A percentile compares a stretch with the other conserved stretches of the same genome.
These are phyloP conservation scores for Pelargonium citronellum DNA, from an alignment of 441 rosid species.

Conservation along the genomic window DNA sequence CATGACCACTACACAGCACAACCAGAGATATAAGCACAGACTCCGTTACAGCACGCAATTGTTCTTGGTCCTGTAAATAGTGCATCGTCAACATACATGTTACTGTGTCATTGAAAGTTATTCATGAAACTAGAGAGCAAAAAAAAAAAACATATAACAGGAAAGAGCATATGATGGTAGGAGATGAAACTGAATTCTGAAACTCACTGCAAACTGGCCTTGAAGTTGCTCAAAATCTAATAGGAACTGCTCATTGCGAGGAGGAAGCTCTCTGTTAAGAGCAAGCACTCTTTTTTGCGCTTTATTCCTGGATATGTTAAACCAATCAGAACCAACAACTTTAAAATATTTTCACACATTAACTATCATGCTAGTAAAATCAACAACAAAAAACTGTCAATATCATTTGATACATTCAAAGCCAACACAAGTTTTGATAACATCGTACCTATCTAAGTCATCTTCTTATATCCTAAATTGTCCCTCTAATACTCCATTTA, in stretches of 20 bases:
- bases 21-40: conserved; percentile 74
- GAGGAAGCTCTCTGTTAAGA: conserved; percentile 72
- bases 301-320: conserved; percentile 53
- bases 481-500: no score
- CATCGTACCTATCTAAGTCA: no score
- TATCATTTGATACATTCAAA: no score
- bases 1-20: conserved; percentile 72
- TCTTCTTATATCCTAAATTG: no score
- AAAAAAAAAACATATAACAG: not conserved
- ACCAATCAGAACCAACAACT: conserved; percentile 2
- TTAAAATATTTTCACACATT: not conserved
- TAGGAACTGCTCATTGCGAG: conserved; percentile 81
- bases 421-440: no score
- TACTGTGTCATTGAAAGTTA: not conserved
- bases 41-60: conserved; percentile 71
- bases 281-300: conserved; percentile 81
- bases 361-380: no score
- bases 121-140: conserved; percentile 7
- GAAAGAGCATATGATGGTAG: not conserved
- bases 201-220: conserved; percentile 58
- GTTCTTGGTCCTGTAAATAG: conserved; percentile 73
- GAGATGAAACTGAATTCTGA: conserved; percentile 8
- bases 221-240: conserved; percentile 79
- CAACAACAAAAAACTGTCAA: no score
- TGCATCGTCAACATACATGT: conserved; percentile 10